These are phyloP conservation scores for Wickerhamomyces pijperi DNA, from an alignment of 805 yeast genomes.

Conservation along the genomic window DNA sequence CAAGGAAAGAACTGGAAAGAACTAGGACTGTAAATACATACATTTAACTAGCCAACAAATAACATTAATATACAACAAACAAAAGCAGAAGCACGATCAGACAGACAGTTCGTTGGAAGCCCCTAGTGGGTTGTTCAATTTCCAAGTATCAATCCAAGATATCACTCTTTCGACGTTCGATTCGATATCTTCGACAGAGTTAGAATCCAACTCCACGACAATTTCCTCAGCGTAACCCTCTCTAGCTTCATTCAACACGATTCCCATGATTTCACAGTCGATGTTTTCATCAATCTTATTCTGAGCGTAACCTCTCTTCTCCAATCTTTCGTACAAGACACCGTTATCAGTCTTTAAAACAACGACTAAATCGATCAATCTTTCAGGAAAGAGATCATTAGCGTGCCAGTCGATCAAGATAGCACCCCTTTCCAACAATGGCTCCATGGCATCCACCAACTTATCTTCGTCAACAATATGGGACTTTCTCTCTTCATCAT, in stretches of 20 bases:
- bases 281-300: conserved; percentile 81
- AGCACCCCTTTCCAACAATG: conserved; percentile 75
- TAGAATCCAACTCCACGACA: conserved; percentile 70
- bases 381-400: conserved; percentile 89
- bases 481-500: conserved; percentile 76
- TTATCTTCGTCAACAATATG: conserved; percentile 89
- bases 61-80: neutral
- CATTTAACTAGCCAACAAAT: no score
- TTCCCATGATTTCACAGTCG: conserved; percentile 96
- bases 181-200: conserved; percentile 66
- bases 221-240: conserved; percentile 73
- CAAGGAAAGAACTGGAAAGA: conserved; percentile 14
- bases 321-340: conserved; percentile 62
- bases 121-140: conserved; percentile 49
- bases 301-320: conserved; percentile 67
- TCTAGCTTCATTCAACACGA: conserved; percentile 74
- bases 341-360: conserved; percentile 75
- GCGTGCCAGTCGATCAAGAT: conserved; percentile 95
- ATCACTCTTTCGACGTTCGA: conserved; percentile 68
- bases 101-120: conserved; percentile 35
- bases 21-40: neutral
- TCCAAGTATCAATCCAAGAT: conserved; percentile 73
- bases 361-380: conserved; percentile 83
- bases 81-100: neutral
- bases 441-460: conserved; percentile 71